Base-by-base conservation (phyloP, 169 alveolate genomes). In the Cryptosporidium viatorum region DNA sequence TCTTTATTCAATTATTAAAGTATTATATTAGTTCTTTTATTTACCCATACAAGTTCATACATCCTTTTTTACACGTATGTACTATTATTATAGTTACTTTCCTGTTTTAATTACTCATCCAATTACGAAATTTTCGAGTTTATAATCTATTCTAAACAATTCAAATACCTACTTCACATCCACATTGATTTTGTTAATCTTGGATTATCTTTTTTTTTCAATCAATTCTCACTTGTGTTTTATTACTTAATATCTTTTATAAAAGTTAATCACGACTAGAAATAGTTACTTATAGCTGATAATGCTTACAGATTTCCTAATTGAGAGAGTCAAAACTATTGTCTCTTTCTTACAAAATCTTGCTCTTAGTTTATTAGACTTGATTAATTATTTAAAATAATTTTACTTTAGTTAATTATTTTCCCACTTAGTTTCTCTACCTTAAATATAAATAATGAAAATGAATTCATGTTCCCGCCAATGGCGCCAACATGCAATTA, bases 401-500 rank as follows among this genome's bases (percentile, higher is more conserved):
- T 41, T 41, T 41, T 48, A 48, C 55, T 14, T 16, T 48, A 23
- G 14, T 7, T 14, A 3, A 14, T 14, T 48, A 48, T 48, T 48
- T 48, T 48, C 55, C 55, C 55, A 48, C 55, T 48, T 9, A 8
- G 14, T 48, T 16, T 16, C 21, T 48, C 14, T 48, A 48, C 55
- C 5, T 14, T 48, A 0, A 14, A 4, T 48, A 48, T 48, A 48
- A 14, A 48, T 48, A 48, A 48, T 48, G 14, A 48, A 14, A 14
- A 48, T 3, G 0, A 12, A 45, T 14, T 14, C 1, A 41, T 41
- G 2, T 48, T 48, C 55, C 55, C 55, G 55, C 55, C 55, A 48
- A 10, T 48, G 55, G 55, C 55, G 55, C 55, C 55, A 48, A 48
- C 55, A 48, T 48, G 55, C 55, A 48, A 48, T 48, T 48, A 48